Conservation (phyloP, 2,329 filamentous ascomycete species). For the Nigrograna mackinnonii region DNA sequence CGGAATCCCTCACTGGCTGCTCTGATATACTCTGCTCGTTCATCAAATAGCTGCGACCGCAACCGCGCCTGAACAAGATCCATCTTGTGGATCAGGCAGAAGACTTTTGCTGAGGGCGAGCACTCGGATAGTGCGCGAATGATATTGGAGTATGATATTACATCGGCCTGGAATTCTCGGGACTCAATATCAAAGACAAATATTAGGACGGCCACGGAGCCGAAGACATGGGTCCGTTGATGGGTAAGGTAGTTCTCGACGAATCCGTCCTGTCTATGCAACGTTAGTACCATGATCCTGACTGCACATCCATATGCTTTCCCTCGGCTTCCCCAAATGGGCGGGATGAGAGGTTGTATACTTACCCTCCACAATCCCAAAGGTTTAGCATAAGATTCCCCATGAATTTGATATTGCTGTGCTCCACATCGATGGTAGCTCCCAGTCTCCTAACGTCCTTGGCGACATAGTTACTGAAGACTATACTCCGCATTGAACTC, state of each 20-base stretch:
- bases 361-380: slow-evolving; percentile 94
- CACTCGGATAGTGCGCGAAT: slow-evolving; percentile 87
- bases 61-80: slow-evolving; percentile 84
- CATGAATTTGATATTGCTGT: slow-evolving; percentile 98
- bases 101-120: slow-evolving; percentile 80
- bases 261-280: slow-evolving; percentile 84
- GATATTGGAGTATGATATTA: slow-evolving; percentile 89
- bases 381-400: slow-evolving; percentile 96
- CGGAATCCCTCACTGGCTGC: slow-evolving; percentile 74
- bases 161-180: slow-evolving; percentile 88
- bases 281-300: neutral
- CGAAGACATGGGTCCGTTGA: slow-evolving; percentile 95
- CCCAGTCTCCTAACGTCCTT: slow-evolving; percentile 91
- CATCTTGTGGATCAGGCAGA: slow-evolving; percentile 98
- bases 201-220: slow-evolving; percentile 93
- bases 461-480: slow-evolving; percentile 98
- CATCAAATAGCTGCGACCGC: slow-evolving; percentile 81
- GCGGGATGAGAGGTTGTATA: no score
- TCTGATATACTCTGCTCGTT: slow-evolving; percentile 76
- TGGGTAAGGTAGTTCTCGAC: slow-evolving; percentile 98
- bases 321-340: no score
- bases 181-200: slow-evolving; percentile 99
- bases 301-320: no score
- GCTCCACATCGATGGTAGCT: slow-evolving; percentile 96
- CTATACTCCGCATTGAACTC: slow-evolving; percentile 97